Evolutionary conservation across 768 basidiomycete species (phyloP).

Genomic region (Lactarius vividus): DNA sequence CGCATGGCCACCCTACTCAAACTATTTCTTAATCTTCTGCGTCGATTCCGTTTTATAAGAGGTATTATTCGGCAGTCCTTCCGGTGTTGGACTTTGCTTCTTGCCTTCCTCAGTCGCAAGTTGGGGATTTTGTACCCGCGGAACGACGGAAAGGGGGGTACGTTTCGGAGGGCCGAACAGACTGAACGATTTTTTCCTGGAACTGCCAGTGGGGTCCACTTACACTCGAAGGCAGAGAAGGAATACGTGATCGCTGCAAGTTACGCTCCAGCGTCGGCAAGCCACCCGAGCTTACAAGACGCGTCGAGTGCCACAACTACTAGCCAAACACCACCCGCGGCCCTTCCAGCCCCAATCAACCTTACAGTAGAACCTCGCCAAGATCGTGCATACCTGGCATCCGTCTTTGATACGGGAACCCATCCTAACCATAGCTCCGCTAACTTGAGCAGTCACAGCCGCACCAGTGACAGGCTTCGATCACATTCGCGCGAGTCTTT

Average conservation of each 20-base stretch:
- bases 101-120: slow-evolving; percentile 10
- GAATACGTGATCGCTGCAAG: slow-evolving; percentile 13
- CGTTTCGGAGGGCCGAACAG: neutral
- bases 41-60: slow-evolving; percentile 4
- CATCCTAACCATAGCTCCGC: slow-evolving; percentile 1
- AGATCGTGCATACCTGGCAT: neutral
- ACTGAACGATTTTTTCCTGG: neutral
- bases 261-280: slow-evolving; percentile 5
- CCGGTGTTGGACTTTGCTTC: neutral
- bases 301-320: neutral
- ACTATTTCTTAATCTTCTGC: slow-evolving; percentile 2
- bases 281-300: neutral
- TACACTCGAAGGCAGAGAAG: neutral
- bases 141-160: neutral
- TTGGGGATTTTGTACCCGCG: neutral
- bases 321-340: neutral
- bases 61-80: neutral
- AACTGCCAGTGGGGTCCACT: neutral
- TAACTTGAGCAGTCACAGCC: slow-evolving; percentile 10
- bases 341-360: neutral
- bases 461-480: slow-evolving; percentile 9
- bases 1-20: slow-evolving; percentile 11
- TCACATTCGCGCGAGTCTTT: slow-evolving; percentile 2
- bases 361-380: neutral
- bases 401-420: neutral